Base-by-base conservation (phyloP, 2,329 filamentous ascomycete species). In the Colletotrichum limetticola region DNA sequence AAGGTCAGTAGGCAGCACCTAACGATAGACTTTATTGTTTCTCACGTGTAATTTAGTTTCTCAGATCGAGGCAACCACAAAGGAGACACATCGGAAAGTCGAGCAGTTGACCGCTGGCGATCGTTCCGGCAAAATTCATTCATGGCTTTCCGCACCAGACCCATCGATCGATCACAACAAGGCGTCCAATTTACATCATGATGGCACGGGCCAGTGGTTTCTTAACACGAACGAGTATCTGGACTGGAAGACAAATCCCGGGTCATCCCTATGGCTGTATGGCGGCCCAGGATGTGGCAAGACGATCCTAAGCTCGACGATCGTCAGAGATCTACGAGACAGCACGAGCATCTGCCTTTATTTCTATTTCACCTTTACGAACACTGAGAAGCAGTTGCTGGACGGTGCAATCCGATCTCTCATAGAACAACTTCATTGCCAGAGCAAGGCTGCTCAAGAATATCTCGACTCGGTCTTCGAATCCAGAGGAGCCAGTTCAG, bases 361-460 rank as follows among this genome's bases (percentile, higher is more conserved):
- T 30, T 68, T 60, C 24, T 61, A 68, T n/a, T 68, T 68, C n/a
- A 46, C 37, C 42, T 56, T 60, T 6, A 55, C 42, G 11, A 28
- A 68, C 24, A 55, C 37, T 12, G 37, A 16, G 7, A 61, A 55
- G 14, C 28, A 55, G 16, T 61, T 16, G 9, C 19, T 59, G 16
- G 64, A 66, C 2, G 19, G 32, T 16, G 63, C 55, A 6, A 24
- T 66, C 24, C 53, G 63, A 35, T 68, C 66, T 2, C 42, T 68
- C 14, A 28, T 68, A 3, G 28, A n/a, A 26, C 56, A 62, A n/a
- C n/a, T 68, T 8, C 52, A 49, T n/a, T 6, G 14, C 16, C 46
- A 59, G 19, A 46, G 9, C 7, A 8, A 24, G 7, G 19, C 49
- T 11, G 55, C 35, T 19, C 22, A 26, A 14, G 16, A 19, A 6